phyloP scores from a whole-genome alignment of 148 eudicot species.

The Silene conica region DNA sequence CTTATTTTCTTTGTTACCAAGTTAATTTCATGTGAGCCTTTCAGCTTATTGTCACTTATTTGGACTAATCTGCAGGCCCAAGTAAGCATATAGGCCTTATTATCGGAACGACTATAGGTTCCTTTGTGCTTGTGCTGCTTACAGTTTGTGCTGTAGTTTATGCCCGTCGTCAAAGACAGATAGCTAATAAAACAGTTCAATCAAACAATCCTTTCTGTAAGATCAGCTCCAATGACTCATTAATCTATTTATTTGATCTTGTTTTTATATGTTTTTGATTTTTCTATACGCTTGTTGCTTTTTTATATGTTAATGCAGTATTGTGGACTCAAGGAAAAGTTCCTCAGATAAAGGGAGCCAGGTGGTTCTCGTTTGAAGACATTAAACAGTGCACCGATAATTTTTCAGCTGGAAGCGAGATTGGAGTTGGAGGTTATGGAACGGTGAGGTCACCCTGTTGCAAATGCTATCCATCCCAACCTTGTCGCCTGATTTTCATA shows the following conservation, averaged over 20 bases:
- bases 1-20: not conserved
- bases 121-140: conserved; percentile 43
- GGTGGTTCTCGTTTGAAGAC: conserved; percentile 61
- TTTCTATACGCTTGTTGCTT: not conserved
- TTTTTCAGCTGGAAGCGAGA: conserved; percentile 47
- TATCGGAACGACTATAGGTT: conserved; percentile 40
- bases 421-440: conserved; percentile 73
- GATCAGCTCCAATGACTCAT: conserved; percentile 5
- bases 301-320: conserved; percentile 31
- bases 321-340: conserved; percentile 42
- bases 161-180: conserved; percentile 43
- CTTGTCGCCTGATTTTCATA: not conserved
- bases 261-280: not conserved
- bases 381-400: conserved; percentile 40
- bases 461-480: not conserved
- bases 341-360: conserved; percentile 61
- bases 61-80: conserved; percentile 25
- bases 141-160: conserved; percentile 43
- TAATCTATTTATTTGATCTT: not conserved
- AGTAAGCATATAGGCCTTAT: conserved; percentile 36
- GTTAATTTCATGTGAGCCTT: not conserved
- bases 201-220: conserved; percentile 61
- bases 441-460: conserved; percentile 36
- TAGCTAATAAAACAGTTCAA: conserved; percentile 33
- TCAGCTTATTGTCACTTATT: conserved; percentile 6